A percentile compares a stretch with the other conserved stretches of the same genome.
phyloP scores from a whole-genome alignment of 176 grass and related monocot genomes.

The Musa troglodytarum region DNA sequence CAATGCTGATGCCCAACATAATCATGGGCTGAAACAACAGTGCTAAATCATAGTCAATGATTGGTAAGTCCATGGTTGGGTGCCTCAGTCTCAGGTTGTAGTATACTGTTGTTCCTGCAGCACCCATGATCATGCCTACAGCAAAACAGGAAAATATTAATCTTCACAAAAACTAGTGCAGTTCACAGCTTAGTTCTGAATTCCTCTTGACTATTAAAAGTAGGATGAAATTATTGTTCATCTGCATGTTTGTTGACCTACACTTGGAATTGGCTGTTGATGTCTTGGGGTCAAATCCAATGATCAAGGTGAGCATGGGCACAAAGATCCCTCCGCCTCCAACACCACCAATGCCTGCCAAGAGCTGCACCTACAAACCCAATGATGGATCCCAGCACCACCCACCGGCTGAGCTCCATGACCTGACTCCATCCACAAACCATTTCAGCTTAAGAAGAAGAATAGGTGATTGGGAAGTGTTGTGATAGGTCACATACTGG shows the following conservation, averaged over 20 bases:
- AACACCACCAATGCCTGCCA: constrained; percentile 11
- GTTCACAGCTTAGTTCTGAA: no score
- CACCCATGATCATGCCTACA: constrained; percentile 9
- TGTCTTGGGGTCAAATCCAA: constrained; percentile 12
- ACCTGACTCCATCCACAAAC: no score
- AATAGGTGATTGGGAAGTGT: no score
- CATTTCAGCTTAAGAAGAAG: no score
- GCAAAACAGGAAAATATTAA: no score
- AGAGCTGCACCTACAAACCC: not conserved
- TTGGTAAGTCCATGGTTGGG: not conserved
- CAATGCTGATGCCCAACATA: constrained; percentile 14
- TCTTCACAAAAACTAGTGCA: no score
- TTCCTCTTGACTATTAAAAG: no score
- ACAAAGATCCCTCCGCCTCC: constrained; percentile 15
- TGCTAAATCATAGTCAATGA: constrained; percentile 5
- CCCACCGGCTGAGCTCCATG: constrained; percentile 1
- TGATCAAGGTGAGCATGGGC: constrained; percentile 8
- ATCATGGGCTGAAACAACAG: constrained; percentile 3
- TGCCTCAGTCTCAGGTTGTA: constrained; percentile 3
- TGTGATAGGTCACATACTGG: no score
- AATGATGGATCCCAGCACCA: constrained; percentile 9
- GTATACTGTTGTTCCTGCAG: not conserved
- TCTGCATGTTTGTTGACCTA: not conserved
- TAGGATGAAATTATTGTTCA: no score
- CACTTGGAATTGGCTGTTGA: constrained; percentile 15